These are phyloP conservation scores for Sanghuangporus weigelae DNA, from an alignment of 1,284 basidiomycete species.

Conservation along the genomic window DNA sequence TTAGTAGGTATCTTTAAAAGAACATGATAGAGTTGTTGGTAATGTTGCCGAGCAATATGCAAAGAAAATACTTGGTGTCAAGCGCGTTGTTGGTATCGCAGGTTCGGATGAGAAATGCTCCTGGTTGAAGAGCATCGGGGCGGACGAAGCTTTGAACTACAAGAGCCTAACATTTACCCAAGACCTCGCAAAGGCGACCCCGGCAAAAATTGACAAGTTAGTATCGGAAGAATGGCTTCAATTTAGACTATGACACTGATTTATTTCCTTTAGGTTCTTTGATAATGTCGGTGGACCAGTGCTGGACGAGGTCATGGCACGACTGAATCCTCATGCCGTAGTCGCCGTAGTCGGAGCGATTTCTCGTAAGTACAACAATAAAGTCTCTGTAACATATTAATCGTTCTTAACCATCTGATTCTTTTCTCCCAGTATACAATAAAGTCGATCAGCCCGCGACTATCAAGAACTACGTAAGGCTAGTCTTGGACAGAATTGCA, in stretches of 20 bases:
- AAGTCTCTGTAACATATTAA: not conserved
- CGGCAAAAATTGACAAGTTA: conserved; percentile 18
- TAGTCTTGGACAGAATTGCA: conserved; percentile 34
- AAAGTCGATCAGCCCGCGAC: conserved; percentile 13
- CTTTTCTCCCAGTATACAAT: conserved; percentile 22
- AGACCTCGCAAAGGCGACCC: conserved; percentile 20
- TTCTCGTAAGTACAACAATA: conserved; percentile 22
- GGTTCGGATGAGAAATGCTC: conserved; percentile 42
- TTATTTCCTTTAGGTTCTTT: conserved; percentile 18
- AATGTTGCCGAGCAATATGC: conserved; percentile 28
- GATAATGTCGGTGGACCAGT: conserved; percentile 37
- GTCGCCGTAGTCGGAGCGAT: conserved; percentile 40
- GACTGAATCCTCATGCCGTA: conserved; percentile 34
- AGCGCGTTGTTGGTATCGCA: conserved; percentile 40
- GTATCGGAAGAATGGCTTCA: conserved; percentile 20
- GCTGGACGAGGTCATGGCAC: conserved; percentile 29
- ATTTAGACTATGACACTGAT: not conserved
- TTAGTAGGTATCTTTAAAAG: not conserved
- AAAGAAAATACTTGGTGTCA: conserved; percentile 34
- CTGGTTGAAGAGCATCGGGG: conserved; percentile 37
- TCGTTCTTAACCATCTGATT: not conserved
- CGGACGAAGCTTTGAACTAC: conserved; percentile 43
- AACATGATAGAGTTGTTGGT: conserved; percentile 26
- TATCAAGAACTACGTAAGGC: conserved; percentile 24
- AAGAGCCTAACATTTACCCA: conserved; percentile 26